Evolutionary conservation across 2,329 filamentous ascomycete species (phyloP), one percentile per base, ranked within the genome.

Genomic region (Fusarium chaquense): DNA sequence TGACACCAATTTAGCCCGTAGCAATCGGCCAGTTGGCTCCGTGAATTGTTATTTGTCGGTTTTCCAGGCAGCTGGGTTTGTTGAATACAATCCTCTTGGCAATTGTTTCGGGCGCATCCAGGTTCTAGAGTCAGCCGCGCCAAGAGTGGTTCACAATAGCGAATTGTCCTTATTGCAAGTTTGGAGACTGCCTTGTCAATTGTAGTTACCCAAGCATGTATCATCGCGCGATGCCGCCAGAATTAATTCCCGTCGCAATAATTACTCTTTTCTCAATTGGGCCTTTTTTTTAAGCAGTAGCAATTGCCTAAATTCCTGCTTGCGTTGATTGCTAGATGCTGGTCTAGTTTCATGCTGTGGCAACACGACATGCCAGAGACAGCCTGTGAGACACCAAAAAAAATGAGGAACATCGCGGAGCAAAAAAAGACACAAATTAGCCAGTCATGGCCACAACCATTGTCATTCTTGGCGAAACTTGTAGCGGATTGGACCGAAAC

Each of bases 401-500:
- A 20, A 20, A 38, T 20, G 11, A 40, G 3, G 9, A 30, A 30
- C 28, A 30, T 30, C 1, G 10, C n/a, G 36, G 36, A 38, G 36
- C 7, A 18, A 18, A 16, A 32, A 15, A 20, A 32, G 44, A 46
- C 44, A 32, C 20, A 18, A 26, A 5, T 4, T 26, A 15, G n/a
- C 44, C 44, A 46, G 26, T 46, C 28, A 16, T 22, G 4, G 4
- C 33, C 7, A 26, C 8, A 5, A 2, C 16, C 11, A 26, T 44
- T 36, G 36, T 52, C 55, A 35, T 43, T n/a, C 7, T 41, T 13
- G 4, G 24, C 33, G 44, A 52, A 32, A 60, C 38, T 26, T 45
- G 28, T 44, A 36, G 44, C 44, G 58, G 43, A 61, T 36, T 60
- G 22, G 22, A 49, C 53, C 32, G 53, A 52, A 40, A 52, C 35